Evolutionary conservation across 2,329 filamentous ascomycete species (phyloP), one percentile per base, ranked within the genome.

Genomic region (Ophiosphaerella herpotricha): DNA sequence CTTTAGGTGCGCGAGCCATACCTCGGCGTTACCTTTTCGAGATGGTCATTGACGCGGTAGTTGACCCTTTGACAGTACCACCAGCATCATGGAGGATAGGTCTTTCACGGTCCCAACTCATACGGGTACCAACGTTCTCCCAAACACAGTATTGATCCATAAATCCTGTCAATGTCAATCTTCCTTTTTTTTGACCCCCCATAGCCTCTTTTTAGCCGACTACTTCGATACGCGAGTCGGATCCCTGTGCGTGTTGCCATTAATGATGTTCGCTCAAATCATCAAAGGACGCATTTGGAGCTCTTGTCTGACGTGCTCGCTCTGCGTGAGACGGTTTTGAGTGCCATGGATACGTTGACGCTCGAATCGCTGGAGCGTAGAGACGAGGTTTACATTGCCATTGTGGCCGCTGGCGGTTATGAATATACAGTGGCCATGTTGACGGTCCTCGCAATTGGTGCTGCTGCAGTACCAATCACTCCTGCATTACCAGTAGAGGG

Each of bases 401-500:
- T 80, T 4, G 63, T 80, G 29, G 77, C 76, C 9, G 68, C 75
- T 2, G 76, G 76, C 6, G 74, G 78, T 5, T 80, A 80, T 56
- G 77, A 79, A 47, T 80, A 75, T 55, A 70, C 75, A 4, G 75
- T 80, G n/a, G 77, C 74, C 4, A 76, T 79, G 54, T 66, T 80
- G 24, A 74, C 77, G 4, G 69, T 78, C n/a, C 64, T 78, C 31
- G 77, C 78, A 7, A 52, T 78, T 2, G 77, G 77, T 14, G 78
- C 75, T 4, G 78, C 77, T 12, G 73, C 74, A 1, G 78, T 80
- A 7, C 78, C 77, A 4, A 73, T 80, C 52, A 70, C 71, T 21
- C 71, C 75, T 11, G 72, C 66, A 9, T 47, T 78, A 6, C 74
- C 76, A 1, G 64, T 76, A 5, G 68, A 77, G 39, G 77, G 79